A percentile compares a stretch with the other conserved stretches of the same genome.
Evolutionary conservation across 805 yeast genomes (phyloP).

Genomic region (Wilhelminamyces savonicus): DNA sequence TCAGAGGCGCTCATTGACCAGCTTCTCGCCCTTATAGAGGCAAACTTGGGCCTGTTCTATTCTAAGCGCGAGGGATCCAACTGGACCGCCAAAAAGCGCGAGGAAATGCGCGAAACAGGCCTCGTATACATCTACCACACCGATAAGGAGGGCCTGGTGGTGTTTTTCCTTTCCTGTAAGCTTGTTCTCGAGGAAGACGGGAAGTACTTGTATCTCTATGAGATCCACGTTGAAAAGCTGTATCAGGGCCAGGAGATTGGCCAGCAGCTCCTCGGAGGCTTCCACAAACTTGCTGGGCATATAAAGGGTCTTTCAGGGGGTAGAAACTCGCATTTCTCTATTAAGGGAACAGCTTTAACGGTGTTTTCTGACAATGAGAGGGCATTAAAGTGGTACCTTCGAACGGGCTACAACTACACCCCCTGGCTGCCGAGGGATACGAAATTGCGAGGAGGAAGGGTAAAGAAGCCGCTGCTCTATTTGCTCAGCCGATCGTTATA

Average conservation of each 20-base stretch:
- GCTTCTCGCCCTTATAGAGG: slow-evolving; percentile 18
- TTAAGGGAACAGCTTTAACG: slow-evolving; percentile 36
- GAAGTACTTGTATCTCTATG: slow-evolving; percentile 44
- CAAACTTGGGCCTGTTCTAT: slow-evolving; percentile 24
- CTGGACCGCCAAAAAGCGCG: slow-evolving; percentile 37
- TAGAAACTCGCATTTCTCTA: not conserved
- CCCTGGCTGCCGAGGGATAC: slow-evolving; percentile 41
- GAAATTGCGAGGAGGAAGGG: slow-evolving; percentile 31
- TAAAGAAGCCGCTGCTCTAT: slow-evolving; percentile 26
- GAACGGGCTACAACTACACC: slow-evolving; percentile 31
- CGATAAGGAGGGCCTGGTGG: slow-evolving; percentile 8
- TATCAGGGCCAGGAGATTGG: slow-evolving; percentile 37
- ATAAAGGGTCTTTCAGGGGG: slow-evolving; percentile 3
- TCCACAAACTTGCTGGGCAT: slow-evolving; percentile 25
- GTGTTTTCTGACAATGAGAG: slow-evolving; percentile 42
- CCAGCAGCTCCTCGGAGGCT: slow-evolving; percentile 21
- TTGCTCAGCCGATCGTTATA: too few relatives aligned
- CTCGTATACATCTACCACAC: slow-evolving; percentile 32
- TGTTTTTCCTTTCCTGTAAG: slow-evolving; percentile 43
- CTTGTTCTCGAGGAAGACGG: slow-evolving; percentile 33
- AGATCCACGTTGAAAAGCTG: slow-evolving; percentile 40
- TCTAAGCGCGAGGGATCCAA: slow-evolving; percentile 21
- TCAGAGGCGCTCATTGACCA: too few relatives aligned
- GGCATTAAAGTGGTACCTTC: slow-evolving; percentile 40
- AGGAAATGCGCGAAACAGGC: slow-evolving; percentile 44